Evolutionary conservation across 192 early-diverging fungal species (phyloP).

Genomic region (Oehlia diaphana): DNA sequence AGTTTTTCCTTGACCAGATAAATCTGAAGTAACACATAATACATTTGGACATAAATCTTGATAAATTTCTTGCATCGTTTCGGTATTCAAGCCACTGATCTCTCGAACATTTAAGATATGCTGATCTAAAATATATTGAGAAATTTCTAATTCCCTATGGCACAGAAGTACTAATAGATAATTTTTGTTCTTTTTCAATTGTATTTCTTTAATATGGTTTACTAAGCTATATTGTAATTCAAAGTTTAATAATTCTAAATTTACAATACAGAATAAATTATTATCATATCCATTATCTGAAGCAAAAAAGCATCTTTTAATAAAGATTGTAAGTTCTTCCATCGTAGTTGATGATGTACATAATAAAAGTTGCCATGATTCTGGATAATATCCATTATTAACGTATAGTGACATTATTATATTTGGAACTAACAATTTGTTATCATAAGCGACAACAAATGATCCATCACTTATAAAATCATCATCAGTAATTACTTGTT

Average conservation of each 20-base stretch:
- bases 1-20: conserved; percentile 29
- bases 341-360: conserved; percentile 30
- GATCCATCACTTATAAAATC: conserved; percentile 5
- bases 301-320: conserved; percentile 27
- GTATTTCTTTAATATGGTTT: conserved; percentile 21
- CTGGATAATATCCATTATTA: conserved; percentile 20
- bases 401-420: conserved; percentile 27
- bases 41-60: conserved; percentile 25
- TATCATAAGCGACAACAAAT: conserved; percentile 21
- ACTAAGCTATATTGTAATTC: conserved; percentile 30
- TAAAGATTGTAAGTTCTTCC: conserved; percentile 27
- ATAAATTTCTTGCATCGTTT: conserved; percentile 12
- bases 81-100: not conserved
- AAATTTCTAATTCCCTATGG: not conserved
- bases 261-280: conserved; percentile 31
- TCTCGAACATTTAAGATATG: conserved; percentile 8
- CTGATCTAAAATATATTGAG: conserved; percentile 30
- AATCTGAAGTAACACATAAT: conserved; percentile 20
- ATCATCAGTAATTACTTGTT: conserved; percentile 3
- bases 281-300: conserved; percentile 6
- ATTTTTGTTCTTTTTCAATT: not conserved
- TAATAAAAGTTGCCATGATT: conserved; percentile 30
- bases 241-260: conserved; percentile 27
- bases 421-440: conserved; percentile 25
- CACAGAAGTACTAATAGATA: conserved; percentile 23